phyloP scores from a whole-genome alignment of 495 filamentous ascomycete genomes.

The Friedmanniomyces simplex region DNA sequence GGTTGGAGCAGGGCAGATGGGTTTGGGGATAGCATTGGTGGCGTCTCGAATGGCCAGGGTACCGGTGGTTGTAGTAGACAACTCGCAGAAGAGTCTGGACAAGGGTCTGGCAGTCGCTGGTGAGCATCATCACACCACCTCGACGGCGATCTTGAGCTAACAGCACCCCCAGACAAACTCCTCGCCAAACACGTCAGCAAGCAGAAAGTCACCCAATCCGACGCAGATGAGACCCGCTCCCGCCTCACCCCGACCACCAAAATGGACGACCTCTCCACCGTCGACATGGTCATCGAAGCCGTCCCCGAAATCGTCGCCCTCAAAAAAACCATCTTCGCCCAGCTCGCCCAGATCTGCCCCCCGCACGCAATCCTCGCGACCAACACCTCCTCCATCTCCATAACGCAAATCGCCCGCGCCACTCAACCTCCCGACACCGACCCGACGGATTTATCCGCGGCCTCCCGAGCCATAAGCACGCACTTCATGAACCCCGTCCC shows the following conservation, averaged over 20 bases:
- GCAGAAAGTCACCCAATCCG: conserved; percentile 63
- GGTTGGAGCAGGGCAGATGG: conserved; percentile 83
- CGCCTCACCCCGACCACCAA: conserved; percentile 59
- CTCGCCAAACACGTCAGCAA: conserved; percentile 87
- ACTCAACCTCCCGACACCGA: conserved; percentile 41
- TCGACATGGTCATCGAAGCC: conserved; percentile 97
- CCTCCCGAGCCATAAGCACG: conserved; percentile 83
- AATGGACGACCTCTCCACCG: conserved; percentile 66
- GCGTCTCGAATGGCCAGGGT: conserved; percentile 77
- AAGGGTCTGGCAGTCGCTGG: conserved; percentile 88
- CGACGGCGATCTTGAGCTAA: neutral
- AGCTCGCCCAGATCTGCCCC: conserved; percentile 74
- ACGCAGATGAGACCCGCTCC: conserved; percentile 58
- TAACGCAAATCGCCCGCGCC: conserved; percentile 90
- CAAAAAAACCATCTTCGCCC: conserved; percentile 76
- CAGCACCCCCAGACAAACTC: conserved; percentile 57
- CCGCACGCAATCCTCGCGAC: conserved; percentile 86
- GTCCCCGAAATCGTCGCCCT: conserved; percentile 86
- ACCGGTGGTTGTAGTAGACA: conserved; percentile 81
- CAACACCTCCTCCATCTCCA: conserved; percentile 95
- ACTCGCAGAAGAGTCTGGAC: conserved; percentile 72
- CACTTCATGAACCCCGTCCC: conserved; percentile 99
- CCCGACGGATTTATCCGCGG: conserved; percentile 66
- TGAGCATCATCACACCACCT: conserved; percentile 24
- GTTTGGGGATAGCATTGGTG: conserved; percentile 90